phyloP scores from a whole-genome alignment of 2,329 filamentous ascomycete species.

The Elsinoe necatrix region DNA sequence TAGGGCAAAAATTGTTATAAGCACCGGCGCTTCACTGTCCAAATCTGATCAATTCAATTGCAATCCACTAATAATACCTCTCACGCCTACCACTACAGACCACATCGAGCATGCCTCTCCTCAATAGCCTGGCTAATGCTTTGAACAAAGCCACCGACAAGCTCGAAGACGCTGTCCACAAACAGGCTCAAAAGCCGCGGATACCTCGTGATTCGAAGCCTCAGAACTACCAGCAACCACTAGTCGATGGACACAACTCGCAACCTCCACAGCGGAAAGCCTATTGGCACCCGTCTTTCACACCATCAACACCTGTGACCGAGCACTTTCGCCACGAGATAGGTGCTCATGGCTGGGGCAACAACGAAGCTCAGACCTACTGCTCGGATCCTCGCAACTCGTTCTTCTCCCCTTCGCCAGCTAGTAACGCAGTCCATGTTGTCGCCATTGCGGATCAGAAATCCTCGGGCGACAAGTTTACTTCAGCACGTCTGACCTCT shows the following conservation, averaged over 20 bases:
- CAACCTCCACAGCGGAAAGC: slow-evolving; percentile 19
- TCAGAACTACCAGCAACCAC: neutral
- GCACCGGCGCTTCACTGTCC: neutral
- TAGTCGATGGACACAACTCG: neutral
- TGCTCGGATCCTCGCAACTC: slow-evolving; percentile 42
- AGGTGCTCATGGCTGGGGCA: slow-evolving; percentile 54
- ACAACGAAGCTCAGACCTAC: slow-evolving; percentile 53
- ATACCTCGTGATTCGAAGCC: slow-evolving; percentile 3
- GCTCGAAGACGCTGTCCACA: slow-evolving; percentile 12
- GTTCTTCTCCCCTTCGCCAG: slow-evolving; percentile 40
- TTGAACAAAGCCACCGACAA: slow-evolving; percentile 11
- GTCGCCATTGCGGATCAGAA: slow-evolving; percentile 40
- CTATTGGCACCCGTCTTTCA: slow-evolving; percentile 49
- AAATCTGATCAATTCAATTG: neutral
- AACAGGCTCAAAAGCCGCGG: neutral
- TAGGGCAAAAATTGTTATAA: neutral
- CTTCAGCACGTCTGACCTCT: slow-evolving; percentile 48
- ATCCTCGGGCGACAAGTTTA: slow-evolving; percentile 36
- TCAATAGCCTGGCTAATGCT: slow-evolving; percentile 1
- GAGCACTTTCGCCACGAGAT: slow-evolving; percentile 48
- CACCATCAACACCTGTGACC: slow-evolving; percentile 39
- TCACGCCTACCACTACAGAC: neutral
- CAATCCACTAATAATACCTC: neutral
- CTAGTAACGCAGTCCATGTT: slow-evolving; percentile 44
- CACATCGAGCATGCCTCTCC: neutral